Base-by-base conservation (phyloP, 306 rosid genomes). In the Bauhinia variegata region DNA sequence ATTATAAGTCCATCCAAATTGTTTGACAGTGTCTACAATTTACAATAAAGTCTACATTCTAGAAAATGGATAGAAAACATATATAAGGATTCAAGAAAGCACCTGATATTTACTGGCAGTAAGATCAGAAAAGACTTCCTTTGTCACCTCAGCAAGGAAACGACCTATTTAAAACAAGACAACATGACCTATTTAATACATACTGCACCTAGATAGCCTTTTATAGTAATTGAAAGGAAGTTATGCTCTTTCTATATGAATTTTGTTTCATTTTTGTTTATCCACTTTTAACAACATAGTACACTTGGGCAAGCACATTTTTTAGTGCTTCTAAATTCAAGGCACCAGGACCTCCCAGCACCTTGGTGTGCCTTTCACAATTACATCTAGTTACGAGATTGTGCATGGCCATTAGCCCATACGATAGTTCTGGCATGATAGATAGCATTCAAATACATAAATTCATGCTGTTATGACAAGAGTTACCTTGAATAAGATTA, bases 101-200 rank as follows among this genome's bases (percentile, higher is more conserved):
- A 89, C 98, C 98, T 89, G 98, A 84, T 86, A 93, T 93, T 93
- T 93, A 81, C 97, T 89, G 7, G 96, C 95, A n/a, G 5, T 68
- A 60, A 93, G 98, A 77, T 93, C 98, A 66, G 91, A 81, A 69
- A 93, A 89, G 36, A 93, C 98, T 88, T 93, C 95, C 71, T 84
- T 86, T 68, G 96, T 89, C 85, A 89, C 75, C 89, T 93, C 98
- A 28, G 84, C 98, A 66, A 93, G 95, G 79, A 93, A 93, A 74
- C 97, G 97, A 8, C 98, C 98, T 93, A 58, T 33, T 65, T 41
- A 63, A 65, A 36, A 51, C 56, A 62, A 68, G 52, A 66, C 32
- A 39, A 74, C n/a, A n/a, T n/a, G n/a, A n/a, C n/a, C n/a, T n/a
- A n/a, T n/a, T n/a, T n/a, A n/a, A n/a, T n/a, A n/a, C n/a, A n/a